Percentiles rank a stretch among this genome's conserved stretches.
Conservation (phyloP, 805 yeast species). For the Candida takata region DNA sequence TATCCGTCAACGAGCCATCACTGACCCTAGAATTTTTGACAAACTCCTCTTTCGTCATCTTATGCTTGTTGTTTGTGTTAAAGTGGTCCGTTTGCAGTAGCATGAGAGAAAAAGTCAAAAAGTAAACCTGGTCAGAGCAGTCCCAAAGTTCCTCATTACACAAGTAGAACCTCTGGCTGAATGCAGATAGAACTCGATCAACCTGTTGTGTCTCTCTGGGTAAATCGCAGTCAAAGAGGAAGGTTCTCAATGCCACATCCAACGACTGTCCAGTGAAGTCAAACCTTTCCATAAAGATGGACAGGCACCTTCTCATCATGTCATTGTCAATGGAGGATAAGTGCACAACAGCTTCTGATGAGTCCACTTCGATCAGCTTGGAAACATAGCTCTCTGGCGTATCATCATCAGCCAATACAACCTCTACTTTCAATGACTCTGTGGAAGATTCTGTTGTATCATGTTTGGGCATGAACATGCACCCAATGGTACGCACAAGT, state of each 20-base stretch:
- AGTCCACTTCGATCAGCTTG: conserved; percentile 22
- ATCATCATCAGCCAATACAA: conserved; percentile 22
- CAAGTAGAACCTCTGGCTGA: conserved; percentile 43
- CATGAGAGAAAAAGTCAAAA: conserved; percentile 55
- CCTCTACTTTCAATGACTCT: conserved; percentile 5
- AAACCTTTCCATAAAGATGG: conserved; percentile 30
- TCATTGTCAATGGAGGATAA: conserved; percentile 25
- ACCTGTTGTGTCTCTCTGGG: conserved; percentile 76
- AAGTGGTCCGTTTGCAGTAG: conserved; percentile 72
- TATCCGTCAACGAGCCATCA: conserved; percentile 18
- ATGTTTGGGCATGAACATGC: conserved; percentile 28
- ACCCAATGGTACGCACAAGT: conserved; percentile 31
- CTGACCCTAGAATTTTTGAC: conserved; percentile 38
- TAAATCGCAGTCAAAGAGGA: conserved; percentile 49
- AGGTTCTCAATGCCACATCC: conserved; percentile 57
- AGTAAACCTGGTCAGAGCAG: conserved; percentile 48
- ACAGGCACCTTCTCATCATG: conserved; percentile 22
- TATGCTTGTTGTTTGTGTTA: conserved; percentile 57
- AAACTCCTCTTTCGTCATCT: conserved; percentile 61
- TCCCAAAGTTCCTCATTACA: conserved; percentile 24
- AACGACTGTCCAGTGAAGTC: conserved; percentile 50
- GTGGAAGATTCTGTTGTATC: conserved; percentile 4
- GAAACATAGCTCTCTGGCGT: conserved; percentile 23
- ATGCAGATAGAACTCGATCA: conserved; percentile 55
- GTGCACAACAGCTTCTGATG: conserved; percentile 25